These are phyloP conservation scores for Rhodamnia rubescens DNA, from an alignment of 345 rosid species.

Conservation along the genomic window DNA sequence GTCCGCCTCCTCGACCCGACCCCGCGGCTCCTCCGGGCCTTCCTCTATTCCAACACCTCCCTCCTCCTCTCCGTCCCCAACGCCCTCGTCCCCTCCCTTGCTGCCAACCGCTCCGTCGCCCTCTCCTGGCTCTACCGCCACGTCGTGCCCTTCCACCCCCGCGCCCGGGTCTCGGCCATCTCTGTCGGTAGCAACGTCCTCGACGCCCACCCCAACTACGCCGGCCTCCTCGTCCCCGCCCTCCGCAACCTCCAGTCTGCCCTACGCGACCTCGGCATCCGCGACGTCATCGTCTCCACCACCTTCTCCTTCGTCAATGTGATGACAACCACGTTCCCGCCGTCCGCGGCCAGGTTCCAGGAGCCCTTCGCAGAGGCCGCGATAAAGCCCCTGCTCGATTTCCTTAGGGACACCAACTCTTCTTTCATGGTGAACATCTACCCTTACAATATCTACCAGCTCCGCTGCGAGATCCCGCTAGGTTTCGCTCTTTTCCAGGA, in stretches of 20 bases:
- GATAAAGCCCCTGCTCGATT: slow-evolving; percentile 62
- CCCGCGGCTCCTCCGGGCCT: slow-evolving; percentile 53
- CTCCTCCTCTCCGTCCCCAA: slow-evolving; percentile 84
- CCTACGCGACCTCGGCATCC: slow-evolving; percentile 55
- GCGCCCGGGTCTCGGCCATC: slow-evolving; percentile 57
- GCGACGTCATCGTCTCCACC: slow-evolving; percentile 51
- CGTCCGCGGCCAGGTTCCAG: slow-evolving; percentile 61
- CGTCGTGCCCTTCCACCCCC: slow-evolving; percentile 78
- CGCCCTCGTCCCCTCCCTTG: slow-evolving; percentile 46
- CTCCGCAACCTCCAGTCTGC: slow-evolving; percentile 46
- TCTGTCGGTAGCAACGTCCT: slow-evolving; percentile 73
- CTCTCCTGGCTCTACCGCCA: slow-evolving; percentile 59
- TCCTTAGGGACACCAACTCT: slow-evolving; percentile 58
- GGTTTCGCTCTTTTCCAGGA: slow-evolving; percentile 86
- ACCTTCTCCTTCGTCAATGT: slow-evolving; percentile 73
- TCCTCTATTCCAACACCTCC: slow-evolving; percentile 68
- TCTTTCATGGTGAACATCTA: slow-evolving; percentile 69
- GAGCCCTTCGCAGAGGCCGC: slow-evolving; percentile 49
- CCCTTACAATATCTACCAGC: slow-evolving; percentile 71
- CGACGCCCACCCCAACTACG: slow-evolving; percentile 23
- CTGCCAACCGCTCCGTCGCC: slow-evolving; percentile 70
- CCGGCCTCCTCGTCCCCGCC: slow-evolving; percentile 56
- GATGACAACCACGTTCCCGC: slow-evolving; percentile 68
- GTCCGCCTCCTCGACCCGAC: slow-evolving; percentile 55
- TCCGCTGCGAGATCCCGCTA: slow-evolving; percentile 55